Conservation (phyloP, 2,329 filamentous ascomycete species). For the Stenocarpella maydis region DNA sequence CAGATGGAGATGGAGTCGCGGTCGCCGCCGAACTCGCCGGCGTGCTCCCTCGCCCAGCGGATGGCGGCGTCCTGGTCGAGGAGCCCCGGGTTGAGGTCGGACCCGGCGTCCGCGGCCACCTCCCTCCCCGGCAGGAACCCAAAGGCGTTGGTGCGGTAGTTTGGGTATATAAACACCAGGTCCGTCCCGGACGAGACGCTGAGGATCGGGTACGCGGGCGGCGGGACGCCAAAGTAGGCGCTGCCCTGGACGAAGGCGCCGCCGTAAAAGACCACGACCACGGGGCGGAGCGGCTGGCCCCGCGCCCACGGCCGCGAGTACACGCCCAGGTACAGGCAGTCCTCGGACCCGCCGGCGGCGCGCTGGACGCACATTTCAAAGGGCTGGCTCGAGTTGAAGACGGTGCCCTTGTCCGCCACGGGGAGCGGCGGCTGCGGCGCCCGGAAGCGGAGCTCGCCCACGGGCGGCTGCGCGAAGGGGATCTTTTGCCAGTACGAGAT, state of each 20-base stretch:
- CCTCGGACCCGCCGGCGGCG: slow-evolving; percentile 64
- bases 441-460: slow-evolving; percentile 66
- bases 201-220: slow-evolving; percentile 64
- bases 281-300: slow-evolving; percentile 57
- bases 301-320: slow-evolving; percentile 65
- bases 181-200: slow-evolving; percentile 61
- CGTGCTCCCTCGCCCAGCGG: slow-evolving; percentile 57
- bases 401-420: slow-evolving; percentile 54
- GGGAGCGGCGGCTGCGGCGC: slow-evolving; percentile 63
- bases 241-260: slow-evolving; percentile 68
- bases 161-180: slow-evolving; percentile 54
- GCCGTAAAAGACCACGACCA: slow-evolving; percentile 68
- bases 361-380: slow-evolving; percentile 68
- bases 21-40: slow-evolving; percentile 58
- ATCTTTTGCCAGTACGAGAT: slow-evolving; percentile 68
- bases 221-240: slow-evolving; percentile 63
- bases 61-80: slow-evolving; percentile 60
- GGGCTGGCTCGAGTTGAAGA: slow-evolving; percentile 61
- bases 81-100: slow-evolving; percentile 60
- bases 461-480: slow-evolving; percentile 66
- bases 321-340: slow-evolving; percentile 68
- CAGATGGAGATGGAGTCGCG: slow-evolving; percentile 57
- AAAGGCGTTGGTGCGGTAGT: slow-evolving; percentile 66
- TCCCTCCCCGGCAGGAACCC: slow-evolving; percentile 61
- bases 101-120: slow-evolving; percentile 50